These are phyloP conservation scores for Leptomonas pyrrhocoris DNA, from an alignment of 208 protist genomes.

Conservation along the genomic window DNA sequence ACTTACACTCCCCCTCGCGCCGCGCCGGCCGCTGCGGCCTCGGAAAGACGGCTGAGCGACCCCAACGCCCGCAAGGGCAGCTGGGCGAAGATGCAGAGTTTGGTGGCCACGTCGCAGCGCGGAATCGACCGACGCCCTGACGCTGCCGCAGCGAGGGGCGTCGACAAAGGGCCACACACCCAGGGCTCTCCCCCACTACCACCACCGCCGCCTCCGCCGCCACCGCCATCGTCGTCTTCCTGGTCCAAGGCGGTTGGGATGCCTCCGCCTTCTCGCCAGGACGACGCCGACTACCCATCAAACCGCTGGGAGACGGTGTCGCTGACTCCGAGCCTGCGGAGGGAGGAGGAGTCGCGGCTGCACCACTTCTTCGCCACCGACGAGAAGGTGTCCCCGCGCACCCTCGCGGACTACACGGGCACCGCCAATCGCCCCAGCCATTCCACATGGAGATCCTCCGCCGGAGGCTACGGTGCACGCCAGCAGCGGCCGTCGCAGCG, in stretches of 20 bases:
- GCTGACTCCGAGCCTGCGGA: slow-evolving; percentile 20
- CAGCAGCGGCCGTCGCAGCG: neutral
- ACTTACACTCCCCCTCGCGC: neutral
- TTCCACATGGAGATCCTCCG: neutral
- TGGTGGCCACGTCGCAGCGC: neutral
- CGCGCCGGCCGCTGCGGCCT: neutral
- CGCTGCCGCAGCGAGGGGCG: neutral
- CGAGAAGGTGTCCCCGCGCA: slow-evolving; percentile 9
- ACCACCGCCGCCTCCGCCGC: slow-evolving; percentile 1
- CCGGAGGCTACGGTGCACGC: neutral
- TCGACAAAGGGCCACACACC: neutral
- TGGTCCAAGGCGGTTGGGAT: neutral
- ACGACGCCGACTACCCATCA: neutral
- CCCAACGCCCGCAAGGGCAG: neutral
- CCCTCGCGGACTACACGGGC: neutral
- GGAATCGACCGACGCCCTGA: neutral
- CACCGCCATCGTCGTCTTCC: neutral
- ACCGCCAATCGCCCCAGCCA: neutral
- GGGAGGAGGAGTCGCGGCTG: slow-evolving; percentile 21
- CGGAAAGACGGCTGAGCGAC: neutral
- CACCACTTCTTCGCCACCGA: slow-evolving; percentile 23
- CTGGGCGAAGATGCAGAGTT: slow-evolving; percentile 10
- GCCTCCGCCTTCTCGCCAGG: neutral
- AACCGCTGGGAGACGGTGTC: slow-evolving; percentile 34
- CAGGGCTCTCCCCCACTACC: slow-evolving; percentile 4